A percentile compares a stretch with the other conserved stretches of the same genome.
Conservation (phyloP, 495 filamentous ascomycete species). For the Aspergillus conjunctus region DNA sequence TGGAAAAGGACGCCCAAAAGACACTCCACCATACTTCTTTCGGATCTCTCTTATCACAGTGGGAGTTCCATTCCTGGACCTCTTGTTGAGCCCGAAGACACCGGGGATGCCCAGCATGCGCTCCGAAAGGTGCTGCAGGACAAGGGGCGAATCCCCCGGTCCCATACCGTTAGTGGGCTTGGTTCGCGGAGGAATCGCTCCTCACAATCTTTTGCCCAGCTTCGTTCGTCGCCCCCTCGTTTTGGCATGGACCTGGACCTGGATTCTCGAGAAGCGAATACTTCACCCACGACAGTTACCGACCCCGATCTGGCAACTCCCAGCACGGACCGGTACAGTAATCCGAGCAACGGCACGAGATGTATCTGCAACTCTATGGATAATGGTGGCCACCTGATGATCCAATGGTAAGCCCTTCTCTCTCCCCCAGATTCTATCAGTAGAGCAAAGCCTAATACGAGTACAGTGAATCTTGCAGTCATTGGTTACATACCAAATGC, state of each 20-base stretch:
- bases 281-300: slow-evolving; percentile 68
- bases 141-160: slow-evolving; percentile 53
- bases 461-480: slow-evolving; percentile 77
- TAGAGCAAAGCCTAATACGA: neutral
- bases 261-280: slow-evolving; percentile 41
- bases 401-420: slow-evolving; percentile 70
- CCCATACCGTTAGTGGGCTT: slow-evolving; percentile 36
- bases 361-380: slow-evolving; percentile 73
- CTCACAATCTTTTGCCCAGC: slow-evolving; percentile 40
- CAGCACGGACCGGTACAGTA: slow-evolving; percentile 59
- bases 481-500: slow-evolving; percentile 82
- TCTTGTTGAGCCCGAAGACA: slow-evolving; percentile 52
- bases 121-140: slow-evolving; percentile 72
- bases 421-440: neutral
- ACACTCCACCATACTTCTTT: slow-evolving; percentile 36
- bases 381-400: slow-evolving; percentile 70
- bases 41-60: slow-evolving; percentile 40
- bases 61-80: slow-evolving; percentile 56
- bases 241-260: slow-evolving; percentile 44
- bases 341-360: slow-evolving; percentile 60
- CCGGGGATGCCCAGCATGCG: slow-evolving; percentile 61
- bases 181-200: slow-evolving; percentile 33
- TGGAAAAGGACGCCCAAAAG: slow-evolving; percentile 42
- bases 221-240: slow-evolving; percentile 50
- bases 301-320: slow-evolving; percentile 69